These are phyloP conservation scores for Canavalia gladiata DNA, from an alignment of 306 rosid genomes.

Conservation along the genomic window DNA sequence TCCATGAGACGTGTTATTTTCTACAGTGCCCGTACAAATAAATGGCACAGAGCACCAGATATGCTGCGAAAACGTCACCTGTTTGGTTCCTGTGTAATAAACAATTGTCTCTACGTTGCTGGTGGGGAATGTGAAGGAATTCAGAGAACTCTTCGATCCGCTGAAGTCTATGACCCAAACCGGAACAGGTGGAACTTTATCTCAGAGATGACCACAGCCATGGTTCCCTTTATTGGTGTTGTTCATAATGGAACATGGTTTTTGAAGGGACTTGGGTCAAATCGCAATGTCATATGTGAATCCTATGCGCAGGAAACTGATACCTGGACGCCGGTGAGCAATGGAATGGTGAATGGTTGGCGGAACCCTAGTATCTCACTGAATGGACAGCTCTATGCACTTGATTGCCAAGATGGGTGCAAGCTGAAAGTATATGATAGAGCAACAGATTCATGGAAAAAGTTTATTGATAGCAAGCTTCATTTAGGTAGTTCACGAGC, in stretches of 20 bases:
- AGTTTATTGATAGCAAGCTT: conserved; percentile 93
- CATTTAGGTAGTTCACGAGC: conserved; percentile 94
- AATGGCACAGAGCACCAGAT: conserved; percentile 98
- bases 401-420: conserved; percentile 96
- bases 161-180: conserved; percentile 95
- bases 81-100: conserved; percentile 94
- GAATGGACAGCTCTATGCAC: conserved; percentile 86
- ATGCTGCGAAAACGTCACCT: conserved; percentile 97
- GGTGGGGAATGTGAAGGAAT: conserved; percentile 99
- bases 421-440: conserved; percentile 88
- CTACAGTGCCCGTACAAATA: conserved; percentile 94
- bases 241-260: conserved; percentile 93
- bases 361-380: conserved; percentile 94
- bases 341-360: conserved; percentile 94
- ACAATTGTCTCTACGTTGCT: conserved; percentile 95
- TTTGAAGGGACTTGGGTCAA: conserved; percentile 93
- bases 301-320: conserved; percentile 92
- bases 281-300: conserved; percentile 92
- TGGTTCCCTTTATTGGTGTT: conserved; percentile 98
- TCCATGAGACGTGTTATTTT: conserved; percentile 98
- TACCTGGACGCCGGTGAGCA: conserved; percentile 81
- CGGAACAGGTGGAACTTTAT: conserved; percentile 88
- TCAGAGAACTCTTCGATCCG: conserved; percentile 96
- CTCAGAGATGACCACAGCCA: conserved; percentile 94
- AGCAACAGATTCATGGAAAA: conserved; percentile 88